Evolutionary conservation across 495 filamentous ascomycete genomes (phyloP), one percentile per base, ranked within the genome.

Genomic region (Chaetomium cochliodes): DNA sequence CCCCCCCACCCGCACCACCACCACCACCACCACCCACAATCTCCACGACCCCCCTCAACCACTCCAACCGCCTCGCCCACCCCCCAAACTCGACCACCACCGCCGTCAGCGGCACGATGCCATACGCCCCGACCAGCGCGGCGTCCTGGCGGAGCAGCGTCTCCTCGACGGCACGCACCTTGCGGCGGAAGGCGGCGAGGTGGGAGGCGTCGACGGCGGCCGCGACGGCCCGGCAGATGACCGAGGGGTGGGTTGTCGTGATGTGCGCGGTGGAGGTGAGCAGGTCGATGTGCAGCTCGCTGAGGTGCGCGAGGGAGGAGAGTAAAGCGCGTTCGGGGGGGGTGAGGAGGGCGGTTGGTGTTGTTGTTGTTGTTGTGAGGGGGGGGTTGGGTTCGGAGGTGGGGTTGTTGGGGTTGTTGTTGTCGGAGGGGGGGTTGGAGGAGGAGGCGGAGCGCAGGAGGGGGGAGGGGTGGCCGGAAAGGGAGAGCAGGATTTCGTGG

Each of bases 401-500:
- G 33, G 5, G 5, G 33, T 37, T 37, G 33, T 37, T 65, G 58
- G 74, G 67, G 23, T 58, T 50, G 70, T 80, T 67, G 64, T 50
- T 11, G 69, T 75, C 69, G 28, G 3, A 6, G 28, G 28, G 51
- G 79, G 33, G 65, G 46, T 66, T 39, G 18, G 77, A 68, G 52
- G 68, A 49, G 23, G 77, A 65, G 67, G 70, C 66, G 66, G 80
- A 61, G 64, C 79, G 78, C 78, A 97, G 89, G 69, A 97, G 86
- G 52, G 92, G 87, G 60, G 93, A 97, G 28, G 91, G 88, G 78
- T 96, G 91, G 58, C 93, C 93, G 67, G 92, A 94, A 74, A 98
- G 88, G 72, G 91, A 91, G 73, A 98, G 88, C 69, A 98, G 85
- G 77, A 98, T 88, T 79, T 98, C 94, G 81, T 98, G 93, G 72